Percentiles rank a stretch among this genome's conserved stretches.
These are phyloP conservation scores for Allomyces arbusculus DNA, from an alignment of 192 early-diverging fungal genomes.

Conservation along the genomic window DNA sequence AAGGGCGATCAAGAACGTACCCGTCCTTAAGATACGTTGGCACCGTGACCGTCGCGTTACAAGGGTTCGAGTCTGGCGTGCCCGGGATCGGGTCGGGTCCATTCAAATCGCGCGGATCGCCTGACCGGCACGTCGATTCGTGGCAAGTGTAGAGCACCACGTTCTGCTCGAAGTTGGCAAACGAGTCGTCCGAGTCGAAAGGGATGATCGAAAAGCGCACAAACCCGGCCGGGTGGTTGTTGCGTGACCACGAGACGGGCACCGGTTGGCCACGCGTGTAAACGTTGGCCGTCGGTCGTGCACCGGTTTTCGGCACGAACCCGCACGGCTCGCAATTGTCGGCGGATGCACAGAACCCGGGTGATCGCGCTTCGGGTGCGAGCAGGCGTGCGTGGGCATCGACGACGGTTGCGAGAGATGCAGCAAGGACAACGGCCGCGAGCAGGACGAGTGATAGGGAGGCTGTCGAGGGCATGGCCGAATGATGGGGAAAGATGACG, in stretches of 20 bases:
- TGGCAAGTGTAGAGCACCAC: conserved; percentile 32
- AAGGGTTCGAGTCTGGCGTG: conserved; percentile 1
- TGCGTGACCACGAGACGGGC: conserved; percentile 25
- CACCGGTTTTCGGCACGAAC: no score
- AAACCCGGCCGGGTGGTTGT: conserved; percentile 42
- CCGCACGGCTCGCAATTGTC: no score
- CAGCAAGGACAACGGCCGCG: no score
- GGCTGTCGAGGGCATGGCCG: no score
- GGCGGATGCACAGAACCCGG: no score
- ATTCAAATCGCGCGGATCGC: conserved; percentile 21
- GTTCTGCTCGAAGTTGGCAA: conserved; percentile 29
- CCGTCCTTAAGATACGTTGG: conserved; percentile 29
- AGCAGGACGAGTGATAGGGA: no score
- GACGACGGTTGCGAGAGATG: no score
- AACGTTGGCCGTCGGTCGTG: no score
- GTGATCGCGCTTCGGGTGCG: no score
- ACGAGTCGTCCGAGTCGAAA: conserved; percentile 33
- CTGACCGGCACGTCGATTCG: conserved; percentile 31
- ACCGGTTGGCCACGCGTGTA: conserved; percentile 24
- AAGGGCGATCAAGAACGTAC: conserved; percentile 6
- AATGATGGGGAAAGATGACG: no score
- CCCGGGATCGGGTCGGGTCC: conserved; percentile 15
- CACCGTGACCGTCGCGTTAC: conserved; percentile 23
- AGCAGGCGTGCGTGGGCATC: no score
- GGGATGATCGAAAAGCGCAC: conserved; percentile 37